Percentiles rank a stretch among this genome's conserved stretches.
These are phyloP conservation scores for Glarea lozoyensis DNA, from an alignment of 495 filamentous ascomycete species.

Conservation along the genomic window DNA sequence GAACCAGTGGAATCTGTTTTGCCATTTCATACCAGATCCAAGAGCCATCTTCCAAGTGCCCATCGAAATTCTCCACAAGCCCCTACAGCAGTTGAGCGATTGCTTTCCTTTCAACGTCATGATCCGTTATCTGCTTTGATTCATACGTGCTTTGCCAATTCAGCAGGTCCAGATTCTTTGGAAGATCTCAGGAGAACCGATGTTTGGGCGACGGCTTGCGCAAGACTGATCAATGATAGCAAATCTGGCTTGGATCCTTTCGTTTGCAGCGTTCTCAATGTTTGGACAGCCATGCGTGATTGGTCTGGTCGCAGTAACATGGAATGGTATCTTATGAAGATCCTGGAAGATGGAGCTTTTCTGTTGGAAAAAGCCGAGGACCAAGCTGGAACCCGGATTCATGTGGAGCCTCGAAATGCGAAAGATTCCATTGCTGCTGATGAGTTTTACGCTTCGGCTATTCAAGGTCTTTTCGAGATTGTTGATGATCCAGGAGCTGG, in stretches of 20 bases:
- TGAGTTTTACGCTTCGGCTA: constrained; percentile 80
- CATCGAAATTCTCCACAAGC: constrained; percentile 35
- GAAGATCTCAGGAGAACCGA: constrained; percentile 67
- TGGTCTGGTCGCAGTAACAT: constrained; percentile 85
- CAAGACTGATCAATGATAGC: constrained; percentile 58
- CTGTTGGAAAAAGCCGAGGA: constrained; percentile 72
- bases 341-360: constrained; percentile 86
- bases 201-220: constrained; percentile 81
- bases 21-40: constrained; percentile 56
- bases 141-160: constrained; percentile 82
- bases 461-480: constrained; percentile 75
- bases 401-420: constrained; percentile 51
- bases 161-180: constrained; percentile 66
- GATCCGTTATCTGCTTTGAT: constrained; percentile 80
- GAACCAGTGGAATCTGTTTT: constrained; percentile 77
- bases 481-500: constrained; percentile 70
- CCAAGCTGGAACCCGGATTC: constrained; percentile 54
- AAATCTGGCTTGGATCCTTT: constrained; percentile 46
- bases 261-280: constrained; percentile 63
- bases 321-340: constrained; percentile 88
- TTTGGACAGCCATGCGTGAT: constrained; percentile 76
- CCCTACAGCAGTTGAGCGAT: constrained; percentile 56
- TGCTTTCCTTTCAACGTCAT: constrained; percentile 77
- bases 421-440: constrained; percentile 73
- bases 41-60: constrained; percentile 38